Evolutionary conservation across 2,329 filamentous ascomycete genomes (phyloP).

Genomic region (Aspergillus flavus): DNA sequence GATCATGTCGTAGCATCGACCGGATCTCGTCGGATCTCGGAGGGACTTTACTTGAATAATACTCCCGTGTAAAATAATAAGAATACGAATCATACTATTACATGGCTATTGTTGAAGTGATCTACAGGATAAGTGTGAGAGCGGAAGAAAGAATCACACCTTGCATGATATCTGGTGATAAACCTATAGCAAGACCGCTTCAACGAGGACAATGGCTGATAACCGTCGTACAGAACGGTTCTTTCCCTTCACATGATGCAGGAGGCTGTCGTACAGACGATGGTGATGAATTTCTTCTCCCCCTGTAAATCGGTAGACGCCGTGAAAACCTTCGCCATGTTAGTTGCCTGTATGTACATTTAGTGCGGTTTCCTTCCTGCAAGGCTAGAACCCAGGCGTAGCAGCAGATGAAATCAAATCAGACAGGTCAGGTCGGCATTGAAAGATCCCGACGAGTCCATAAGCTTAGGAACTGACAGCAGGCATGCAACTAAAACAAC

Average conservation of each 20-base stretch:
- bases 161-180: background rate
- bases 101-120: background rate
- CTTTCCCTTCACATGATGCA: background rate
- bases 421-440: conserved; percentile 6
- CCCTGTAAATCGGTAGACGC: background rate
- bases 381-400: background rate
- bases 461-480: background rate
- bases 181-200: background rate
- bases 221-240: background rate
- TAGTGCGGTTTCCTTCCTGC: background rate
- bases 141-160: background rate
- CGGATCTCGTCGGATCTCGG: background rate
- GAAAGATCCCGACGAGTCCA: background rate
- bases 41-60: background rate
- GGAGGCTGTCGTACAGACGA: background rate
- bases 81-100: background rate
- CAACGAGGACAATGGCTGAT: background rate
- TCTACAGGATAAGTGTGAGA: background rate
- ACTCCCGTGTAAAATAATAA: background rate
- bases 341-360: background rate
- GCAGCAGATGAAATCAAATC: background rate
- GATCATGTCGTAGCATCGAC: background rate
- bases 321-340: background rate
- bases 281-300: background rate
- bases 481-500: background rate